phyloP scores from a whole-genome alignment of 2,329 filamentous ascomycete species.

The Aspergillus sp. region DNA sequence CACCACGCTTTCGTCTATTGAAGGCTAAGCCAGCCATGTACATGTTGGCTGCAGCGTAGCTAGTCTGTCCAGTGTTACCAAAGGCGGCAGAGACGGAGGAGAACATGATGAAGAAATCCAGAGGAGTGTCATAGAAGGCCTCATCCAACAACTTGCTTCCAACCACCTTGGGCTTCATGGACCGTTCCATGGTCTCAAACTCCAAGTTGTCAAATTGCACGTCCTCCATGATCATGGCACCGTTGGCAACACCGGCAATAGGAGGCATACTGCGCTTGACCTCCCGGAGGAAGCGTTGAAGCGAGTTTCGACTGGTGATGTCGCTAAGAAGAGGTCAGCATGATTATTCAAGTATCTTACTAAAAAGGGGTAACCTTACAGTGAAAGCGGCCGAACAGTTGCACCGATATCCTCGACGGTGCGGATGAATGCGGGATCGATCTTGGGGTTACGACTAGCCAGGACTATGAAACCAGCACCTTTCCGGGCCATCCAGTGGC shows the following conservation, averaged over 20 bases:
- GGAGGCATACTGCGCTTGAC: slow-evolving; percentile 8
- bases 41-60: slow-evolving; percentile 35
- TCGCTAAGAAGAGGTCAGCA: neutral
- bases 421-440: slow-evolving; percentile 11
- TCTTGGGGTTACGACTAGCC: slow-evolving; percentile 25
- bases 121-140: slow-evolving; percentile 13
- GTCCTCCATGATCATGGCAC: slow-evolving; percentile 18
- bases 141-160: slow-evolving; percentile 13
- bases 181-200: slow-evolving; percentile 3
- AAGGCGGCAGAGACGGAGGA: slow-evolving; percentile 32
- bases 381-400: slow-evolving; percentile 13
- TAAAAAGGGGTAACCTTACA: neutral
- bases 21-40: slow-evolving; percentile 30
- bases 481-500: slow-evolving; percentile 23
- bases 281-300: neutral
- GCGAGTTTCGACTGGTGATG: neutral
- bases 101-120: slow-evolving; percentile 35
- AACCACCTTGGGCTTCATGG: slow-evolving; percentile 14
- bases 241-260: slow-evolving; percentile 21
- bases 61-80: slow-evolving; percentile 35
- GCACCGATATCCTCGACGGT: slow-evolving; percentile 12
- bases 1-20: slow-evolving; percentile 17
- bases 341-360: too few relatives aligned
- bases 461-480: slow-evolving; percentile 23
- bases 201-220: slow-evolving; percentile 9